Percentiles rank a stretch among this genome's conserved stretches.
These are phyloP conservation scores for Rasamsonia emersonii DNA, from an alignment of 2,329 filamentous ascomycete genomes.

Conservation along the genomic window DNA sequence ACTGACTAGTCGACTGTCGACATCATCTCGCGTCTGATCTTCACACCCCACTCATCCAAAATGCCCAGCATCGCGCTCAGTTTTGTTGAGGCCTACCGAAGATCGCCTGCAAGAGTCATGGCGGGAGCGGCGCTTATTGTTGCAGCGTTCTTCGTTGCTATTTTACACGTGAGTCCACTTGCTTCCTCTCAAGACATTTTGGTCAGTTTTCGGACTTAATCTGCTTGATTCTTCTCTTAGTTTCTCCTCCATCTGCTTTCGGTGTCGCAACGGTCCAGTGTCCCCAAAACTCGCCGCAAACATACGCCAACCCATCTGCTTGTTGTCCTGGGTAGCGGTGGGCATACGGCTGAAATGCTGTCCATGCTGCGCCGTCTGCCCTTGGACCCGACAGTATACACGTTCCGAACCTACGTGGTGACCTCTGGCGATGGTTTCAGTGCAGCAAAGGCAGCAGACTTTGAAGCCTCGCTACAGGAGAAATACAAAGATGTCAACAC, in stretches of 20 bases:
- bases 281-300: constrained; percentile 21
- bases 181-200: no score
- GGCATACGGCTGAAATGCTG: constrained; percentile 92
- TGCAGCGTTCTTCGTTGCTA: no score
- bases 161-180: no score
- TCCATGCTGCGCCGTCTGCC: constrained; percentile 62
- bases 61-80: no score
- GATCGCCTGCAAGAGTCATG: no score
- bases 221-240: constrained; percentile 11
- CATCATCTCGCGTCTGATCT: no score
- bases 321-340: constrained; percentile 82
- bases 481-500: constrained; percentile 5
- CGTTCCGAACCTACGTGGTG: constrained; percentile 71
- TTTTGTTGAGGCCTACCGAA: no score
- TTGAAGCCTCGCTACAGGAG: constrained; percentile 43
- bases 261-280: constrained; percentile 20
- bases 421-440: constrained; percentile 70
- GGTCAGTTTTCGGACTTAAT: no score
- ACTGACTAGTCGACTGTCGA: no score
- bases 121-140: no score
- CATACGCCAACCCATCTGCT: constrained; percentile 52
- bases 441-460: constrained; percentile 51
- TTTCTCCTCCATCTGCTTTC: constrained; percentile 16
- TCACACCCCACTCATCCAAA: no score
- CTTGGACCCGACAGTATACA: constrained; percentile 39